phyloP scores from a whole-genome alignment of 306 rosid genomes.

The Lagenaria siceraria region DNA sequence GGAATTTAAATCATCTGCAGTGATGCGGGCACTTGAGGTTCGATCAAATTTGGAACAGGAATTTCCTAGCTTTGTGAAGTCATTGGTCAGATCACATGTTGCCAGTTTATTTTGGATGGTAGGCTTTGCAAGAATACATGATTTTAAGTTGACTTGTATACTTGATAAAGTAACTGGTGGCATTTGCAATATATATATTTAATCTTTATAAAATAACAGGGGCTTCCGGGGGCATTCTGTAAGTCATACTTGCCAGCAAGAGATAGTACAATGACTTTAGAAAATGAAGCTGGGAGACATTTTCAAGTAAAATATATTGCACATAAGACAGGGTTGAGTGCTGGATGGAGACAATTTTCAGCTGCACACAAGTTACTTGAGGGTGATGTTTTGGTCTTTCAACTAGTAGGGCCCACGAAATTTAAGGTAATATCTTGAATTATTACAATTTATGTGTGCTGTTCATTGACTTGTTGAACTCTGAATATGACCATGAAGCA shows the following conservation, averaged over 20 bases:
- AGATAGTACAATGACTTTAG: slow-evolving; percentile 52
- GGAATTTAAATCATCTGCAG: slow-evolving; percentile 63
- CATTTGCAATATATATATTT: background rate
- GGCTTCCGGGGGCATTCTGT: slow-evolving; percentile 64
- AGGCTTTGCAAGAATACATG: slow-evolving; percentile 6
- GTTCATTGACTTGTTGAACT: background rate
- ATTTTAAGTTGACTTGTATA: background rate
- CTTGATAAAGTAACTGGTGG: background rate
- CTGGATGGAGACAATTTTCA: slow-evolving; percentile 96
- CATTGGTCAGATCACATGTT: slow-evolving; percentile 79
- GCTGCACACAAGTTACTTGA: slow-evolving; percentile 65
- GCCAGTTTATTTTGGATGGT: slow-evolving; percentile 94
- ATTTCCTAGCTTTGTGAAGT: slow-evolving; percentile 80
- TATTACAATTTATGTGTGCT: background rate
- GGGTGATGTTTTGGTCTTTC: slow-evolving; percentile 84
- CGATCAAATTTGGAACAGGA: slow-evolving; percentile 30
- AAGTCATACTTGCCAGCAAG: slow-evolving; percentile 53
- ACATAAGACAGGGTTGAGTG: slow-evolving; percentile 67
- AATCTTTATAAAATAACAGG: slow-evolving; percentile 24
- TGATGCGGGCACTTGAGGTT: slow-evolving; percentile 52
- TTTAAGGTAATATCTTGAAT: slow-evolving; percentile 46
- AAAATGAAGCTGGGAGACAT: slow-evolving; percentile 67
- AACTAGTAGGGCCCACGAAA: slow-evolving; percentile 65
- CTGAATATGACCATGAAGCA: background rate
- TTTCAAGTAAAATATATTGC: slow-evolving; percentile 62